phyloP scores from a whole-genome alignment of 1,139 yeast species.

The Saccharomyces hybrid region DNA sequence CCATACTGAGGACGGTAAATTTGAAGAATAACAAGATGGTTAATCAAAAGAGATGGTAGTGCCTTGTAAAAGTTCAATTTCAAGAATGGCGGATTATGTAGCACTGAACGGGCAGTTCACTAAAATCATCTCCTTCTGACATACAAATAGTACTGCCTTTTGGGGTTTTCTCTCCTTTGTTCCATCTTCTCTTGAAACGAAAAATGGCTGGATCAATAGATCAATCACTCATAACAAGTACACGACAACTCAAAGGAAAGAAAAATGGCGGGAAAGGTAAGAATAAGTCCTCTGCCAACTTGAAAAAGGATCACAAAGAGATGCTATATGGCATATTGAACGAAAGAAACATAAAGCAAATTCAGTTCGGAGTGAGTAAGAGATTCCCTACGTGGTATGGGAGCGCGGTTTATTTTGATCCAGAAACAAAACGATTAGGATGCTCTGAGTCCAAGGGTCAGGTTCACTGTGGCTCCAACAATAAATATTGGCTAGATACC shows the following conservation, averaged over 20 bases:
- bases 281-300: background rate
- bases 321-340: constrained; percentile 54
- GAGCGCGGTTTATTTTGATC: constrained; percentile 61
- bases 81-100: background rate
- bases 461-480: background rate
- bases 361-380: constrained; percentile 52
- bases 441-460: constrained; percentile 5
- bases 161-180: background rate
- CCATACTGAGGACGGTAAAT: background rate
- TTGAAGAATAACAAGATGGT: background rate
- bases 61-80: background rate
- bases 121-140: background rate
- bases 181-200: background rate
- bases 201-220: background rate
- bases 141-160: background rate
- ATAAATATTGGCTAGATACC: constrained; percentile 47
- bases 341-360: constrained; percentile 53
- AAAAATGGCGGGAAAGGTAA: constrained; percentile 7
- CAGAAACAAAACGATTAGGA: constrained; percentile 30
- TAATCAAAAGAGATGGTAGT: background rate
- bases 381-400: constrained; percentile 81
- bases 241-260: background rate
- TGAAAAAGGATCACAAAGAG: constrained; percentile 19
- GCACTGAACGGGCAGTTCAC: background rate
- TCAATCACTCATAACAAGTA: background rate